Conservation (phyloP, 176 grass and related monocot genomes). For the Carex parvula region DNA sequence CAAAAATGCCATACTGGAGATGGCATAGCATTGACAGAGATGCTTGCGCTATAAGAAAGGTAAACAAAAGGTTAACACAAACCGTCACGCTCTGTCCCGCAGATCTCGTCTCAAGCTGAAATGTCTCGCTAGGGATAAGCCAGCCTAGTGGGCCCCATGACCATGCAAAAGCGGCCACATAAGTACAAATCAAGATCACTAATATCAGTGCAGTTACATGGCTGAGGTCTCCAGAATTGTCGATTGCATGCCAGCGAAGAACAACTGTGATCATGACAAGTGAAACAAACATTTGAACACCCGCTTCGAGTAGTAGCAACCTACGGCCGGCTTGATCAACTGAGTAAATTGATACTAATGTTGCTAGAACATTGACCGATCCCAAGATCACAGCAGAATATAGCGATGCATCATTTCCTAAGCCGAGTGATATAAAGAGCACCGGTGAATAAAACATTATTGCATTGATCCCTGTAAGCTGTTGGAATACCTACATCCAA, state of each 20-base stretch:
- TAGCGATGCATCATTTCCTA: slow-evolving; percentile 67
- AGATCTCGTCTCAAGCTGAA: slow-evolving; percentile 37
- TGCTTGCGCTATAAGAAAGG: slow-evolving; percentile 29
- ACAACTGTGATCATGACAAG: slow-evolving; percentile 66
- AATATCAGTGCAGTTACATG: slow-evolving; percentile 10
- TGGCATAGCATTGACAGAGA: slow-evolving; percentile 24
- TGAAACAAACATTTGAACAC: slow-evolving; percentile 86
- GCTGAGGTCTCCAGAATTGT: slow-evolving; percentile 32
- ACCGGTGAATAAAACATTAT: slow-evolving; percentile 99
- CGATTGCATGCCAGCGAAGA: slow-evolving; percentile 47
- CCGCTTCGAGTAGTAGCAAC: slow-evolving; percentile 84
- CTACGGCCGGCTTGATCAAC: slow-evolving; percentile 66
- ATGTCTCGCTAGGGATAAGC: slow-evolving; percentile 39
- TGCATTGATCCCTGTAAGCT: slow-evolving; percentile 92
- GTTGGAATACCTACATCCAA: slow-evolving; percentile 69
- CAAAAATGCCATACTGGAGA: slow-evolving; percentile 24
- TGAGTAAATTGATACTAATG: slow-evolving; percentile 81
- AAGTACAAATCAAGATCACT: slow-evolving; percentile 25
- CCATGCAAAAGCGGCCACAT: slow-evolving; percentile 28
- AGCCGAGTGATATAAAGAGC: slow-evolving; percentile 84
- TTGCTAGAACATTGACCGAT: slow-evolving; percentile 79
- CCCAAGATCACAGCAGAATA: slow-evolving; percentile 89
- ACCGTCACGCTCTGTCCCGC: slow-evolving; percentile 26
- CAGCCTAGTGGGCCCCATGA: slow-evolving; percentile 41
- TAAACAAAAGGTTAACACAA: slow-evolving; percentile 22